These are phyloP conservation scores for Apiotrichum porosum DNA, from an alignment of 1,284 basidiomycete genomes.

Conservation along the genomic window DNA sequence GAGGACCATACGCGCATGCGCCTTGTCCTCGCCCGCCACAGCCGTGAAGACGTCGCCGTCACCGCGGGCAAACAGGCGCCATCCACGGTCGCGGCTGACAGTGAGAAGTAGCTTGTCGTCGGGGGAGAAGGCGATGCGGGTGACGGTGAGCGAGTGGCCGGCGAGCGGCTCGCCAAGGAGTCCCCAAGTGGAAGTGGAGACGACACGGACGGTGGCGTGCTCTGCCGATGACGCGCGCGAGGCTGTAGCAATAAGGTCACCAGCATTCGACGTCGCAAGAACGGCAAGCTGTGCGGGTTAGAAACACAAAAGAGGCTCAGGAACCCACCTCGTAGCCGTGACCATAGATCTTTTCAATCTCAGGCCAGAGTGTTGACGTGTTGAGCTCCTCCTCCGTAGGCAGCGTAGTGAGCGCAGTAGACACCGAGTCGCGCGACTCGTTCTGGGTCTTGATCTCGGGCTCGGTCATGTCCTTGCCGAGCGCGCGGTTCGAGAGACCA, in stretches of 20 bases:
- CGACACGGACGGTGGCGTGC: slow-evolving; percentile 84
- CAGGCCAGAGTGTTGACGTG: slow-evolving; percentile 88
- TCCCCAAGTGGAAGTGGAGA: slow-evolving; percentile 66
- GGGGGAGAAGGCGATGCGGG: slow-evolving; percentile 79
- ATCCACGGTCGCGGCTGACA: slow-evolving; percentile 85
- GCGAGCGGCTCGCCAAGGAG: slow-evolving; percentile 51
- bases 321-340: slow-evolving; percentile 84
- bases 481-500: slow-evolving; percentile 67
- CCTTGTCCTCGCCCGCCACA: slow-evolving; percentile 64
- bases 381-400: slow-evolving; percentile 62
- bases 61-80: slow-evolving; percentile 68
- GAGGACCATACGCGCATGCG: slow-evolving; percentile 91
- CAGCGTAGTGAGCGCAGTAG: slow-evolving; percentile 43
- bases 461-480: slow-evolving; percentile 57
- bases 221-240: slow-evolving; percentile 82
- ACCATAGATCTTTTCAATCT: slow-evolving; percentile 93
- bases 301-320: neutral
- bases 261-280: slow-evolving; percentile 65
- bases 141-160: slow-evolving; percentile 87
- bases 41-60: slow-evolving; percentile 54
- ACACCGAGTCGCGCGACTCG: slow-evolving; percentile 45
- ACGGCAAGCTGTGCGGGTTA: slow-evolving; percentile 61
- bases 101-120: slow-evolving; percentile 74
- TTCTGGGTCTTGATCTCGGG: slow-evolving; percentile 26
- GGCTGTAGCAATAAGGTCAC: slow-evolving; percentile 75